Base-by-base conservation (phyloP, 1,284 basidiomycete genomes). In the Ceratobasidium sp. region DNA sequence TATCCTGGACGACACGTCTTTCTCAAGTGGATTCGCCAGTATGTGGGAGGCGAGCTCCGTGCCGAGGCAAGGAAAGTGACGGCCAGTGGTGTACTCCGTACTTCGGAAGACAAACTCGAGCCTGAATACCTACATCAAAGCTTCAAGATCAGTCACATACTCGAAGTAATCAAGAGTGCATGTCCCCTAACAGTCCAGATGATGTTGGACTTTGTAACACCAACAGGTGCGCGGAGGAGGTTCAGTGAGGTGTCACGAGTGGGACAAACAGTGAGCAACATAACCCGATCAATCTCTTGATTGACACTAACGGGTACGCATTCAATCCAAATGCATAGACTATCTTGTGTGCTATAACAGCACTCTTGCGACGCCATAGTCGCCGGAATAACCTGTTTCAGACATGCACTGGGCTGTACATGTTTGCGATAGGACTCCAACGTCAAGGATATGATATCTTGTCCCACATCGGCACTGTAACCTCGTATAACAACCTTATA, bases 351-450 rank as follows among this genome's bases (percentile, higher is more conserved):
- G 23, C 53, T 20, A 61, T 31, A 3, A 35, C 54, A 15, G 11
- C 20, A 8, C 69, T 81, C 10, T 80, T 85, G 0, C 80, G 81
- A 0, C 82, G 82, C 66, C 82, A 81, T 20, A 85, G 84, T 65
- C 80, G 82, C 37, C 61, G 56, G 2, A 85, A 86, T 73, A 84
- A 82, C 68, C 76, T 80, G 4, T 54, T 77, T 0, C 81, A 81
- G 42, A 79, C 81, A 6, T 58, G 84, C 26, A 64, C 83, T n/a
- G 81, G 79, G 0, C 76, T 84, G 2, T 85, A 84, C 66, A 79
- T 86, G 3, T 84, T 83, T 66, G 82, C 81, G 0, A 81, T 80
- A 0, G 83, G 84, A 0, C 80, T 81, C 0, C 78, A 80, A 17
- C 80, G 83, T 1, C 84, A 85, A 76, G 74, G 75, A 0, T 81